A percentile compares a stretch with the other conserved stretches of the same genome.
phyloP scores from a whole-genome alignment of 306 rosid species.

The Betula pendula region DNA sequence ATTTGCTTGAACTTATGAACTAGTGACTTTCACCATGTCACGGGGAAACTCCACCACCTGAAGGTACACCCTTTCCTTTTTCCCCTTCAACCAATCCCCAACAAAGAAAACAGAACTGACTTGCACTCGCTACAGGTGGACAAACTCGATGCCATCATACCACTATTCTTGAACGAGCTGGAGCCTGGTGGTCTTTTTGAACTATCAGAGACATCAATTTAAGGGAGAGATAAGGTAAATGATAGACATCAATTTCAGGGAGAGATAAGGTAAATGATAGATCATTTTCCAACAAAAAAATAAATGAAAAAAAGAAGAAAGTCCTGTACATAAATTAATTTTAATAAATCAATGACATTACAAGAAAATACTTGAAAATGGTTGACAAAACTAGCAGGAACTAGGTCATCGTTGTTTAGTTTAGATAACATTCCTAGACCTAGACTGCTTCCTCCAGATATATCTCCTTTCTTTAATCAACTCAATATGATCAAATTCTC shows the following conservation, averaged over 20 bases:
- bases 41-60: too few relatives aligned
- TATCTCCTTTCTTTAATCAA: neutral
- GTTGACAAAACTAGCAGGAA: neutral
- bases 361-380: neutral
- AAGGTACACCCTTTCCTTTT: too few relatives aligned
- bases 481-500: constrained; percentile 9
- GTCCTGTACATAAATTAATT: neutral
- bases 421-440: neutral
- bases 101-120: too few relatives aligned
- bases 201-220: neutral
- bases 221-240: too few relatives aligned
- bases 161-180: neutral
- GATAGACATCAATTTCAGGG: neutral
- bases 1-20: too few relatives aligned
- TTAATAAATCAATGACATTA: neutral
- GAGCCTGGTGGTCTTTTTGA: neutral
- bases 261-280: too few relatives aligned
- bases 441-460: neutral
- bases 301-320: neutral
- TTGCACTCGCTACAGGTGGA: too few relatives aligned
- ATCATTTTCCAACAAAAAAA: neutral
- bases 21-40: too few relatives aligned
- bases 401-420: neutral
- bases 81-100: too few relatives aligned
- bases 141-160: too few relatives aligned